Evolutionary conservation across 345 rosid genomes (phyloP).

Genomic region (Passiflora organensis): DNA sequence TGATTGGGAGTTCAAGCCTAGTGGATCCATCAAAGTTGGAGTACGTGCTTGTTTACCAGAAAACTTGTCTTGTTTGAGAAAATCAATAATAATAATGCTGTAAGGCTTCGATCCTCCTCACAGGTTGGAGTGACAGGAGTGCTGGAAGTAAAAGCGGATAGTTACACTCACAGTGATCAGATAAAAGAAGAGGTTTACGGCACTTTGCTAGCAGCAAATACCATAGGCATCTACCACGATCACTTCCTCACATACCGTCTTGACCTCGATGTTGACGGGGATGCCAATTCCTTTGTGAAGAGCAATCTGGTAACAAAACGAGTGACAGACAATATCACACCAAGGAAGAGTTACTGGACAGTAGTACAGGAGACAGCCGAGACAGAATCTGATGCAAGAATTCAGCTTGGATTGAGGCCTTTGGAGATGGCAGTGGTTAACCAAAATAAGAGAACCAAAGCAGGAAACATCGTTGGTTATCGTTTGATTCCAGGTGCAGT

Average conservation of each 20-base stretch:
- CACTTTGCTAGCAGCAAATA: conserved; percentile 38
- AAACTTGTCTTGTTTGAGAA: not conserved
- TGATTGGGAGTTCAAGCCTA: conserved; percentile 5
- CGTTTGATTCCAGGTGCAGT: conserved; percentile 30
- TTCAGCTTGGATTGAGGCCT: conserved; percentile 19
- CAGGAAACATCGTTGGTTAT: conserved; percentile 39
- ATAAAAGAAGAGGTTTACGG: conserved; percentile 34
- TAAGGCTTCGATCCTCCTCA: not conserved
- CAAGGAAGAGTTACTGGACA: conserved; percentile 48
- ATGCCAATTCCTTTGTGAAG: conserved; percentile 36
- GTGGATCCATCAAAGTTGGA: conserved; percentile 35
- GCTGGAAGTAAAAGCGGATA: conserved; percentile 30
- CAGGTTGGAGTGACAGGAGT: conserved; percentile 48
- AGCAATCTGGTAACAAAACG: conserved; percentile 26
- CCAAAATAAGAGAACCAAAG: conserved; percentile 32
- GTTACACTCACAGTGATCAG: conserved; percentile 24
- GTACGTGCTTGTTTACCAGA: not conserved
- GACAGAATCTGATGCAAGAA: conserved; percentile 37
- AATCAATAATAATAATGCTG: no score
- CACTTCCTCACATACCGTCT: conserved; percentile 42
- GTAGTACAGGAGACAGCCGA: conserved; percentile 27
- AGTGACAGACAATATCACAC: conserved; percentile 9
- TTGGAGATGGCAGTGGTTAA: conserved; percentile 34
- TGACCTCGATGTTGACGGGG: conserved; percentile 48
- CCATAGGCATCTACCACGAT: conserved; percentile 39